Conservation (phyloP, 495 filamentous ascomycete species). For the Penicillium riverlandense region DNA sequence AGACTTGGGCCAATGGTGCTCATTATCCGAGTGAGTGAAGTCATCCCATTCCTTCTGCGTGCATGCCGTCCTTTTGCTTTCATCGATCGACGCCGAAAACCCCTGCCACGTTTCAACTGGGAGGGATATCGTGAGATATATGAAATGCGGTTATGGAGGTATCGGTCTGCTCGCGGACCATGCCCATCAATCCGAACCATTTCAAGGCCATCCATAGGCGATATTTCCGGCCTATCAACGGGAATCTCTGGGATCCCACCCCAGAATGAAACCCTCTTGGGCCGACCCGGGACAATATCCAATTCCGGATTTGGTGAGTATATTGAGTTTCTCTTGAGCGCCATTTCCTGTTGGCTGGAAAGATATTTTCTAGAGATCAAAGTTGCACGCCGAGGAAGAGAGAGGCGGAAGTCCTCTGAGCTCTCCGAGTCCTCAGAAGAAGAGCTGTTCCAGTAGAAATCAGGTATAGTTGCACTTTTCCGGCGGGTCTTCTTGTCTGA, state of each 20-base stretch:
- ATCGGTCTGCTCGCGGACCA: neutral
- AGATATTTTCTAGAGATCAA: conserved; percentile 3
- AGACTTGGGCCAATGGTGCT: conserved; percentile 67
- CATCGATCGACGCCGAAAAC: neutral
- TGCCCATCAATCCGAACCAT: neutral
- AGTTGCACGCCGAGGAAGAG: neutral
- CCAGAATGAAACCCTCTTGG: neutral
- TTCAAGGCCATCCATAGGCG: neutral
- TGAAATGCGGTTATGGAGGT: neutral
- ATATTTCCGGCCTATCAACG: neutral
- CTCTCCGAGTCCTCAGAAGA: neutral
- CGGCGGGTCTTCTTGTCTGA: neutral
- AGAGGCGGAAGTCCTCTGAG: conserved; percentile 2
- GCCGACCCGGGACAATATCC: neutral
- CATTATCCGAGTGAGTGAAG: conserved; percentile 51
- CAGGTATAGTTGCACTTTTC: neutral
- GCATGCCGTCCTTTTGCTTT: neutral
- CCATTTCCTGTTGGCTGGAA: conserved; percentile 4
- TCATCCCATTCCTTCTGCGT: conserved; percentile 4
- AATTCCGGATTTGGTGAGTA: neutral
- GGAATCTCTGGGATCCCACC: neutral
- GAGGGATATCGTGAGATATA: neutral
- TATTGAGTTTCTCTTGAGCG: neutral
- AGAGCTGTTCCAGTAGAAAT: neutral
- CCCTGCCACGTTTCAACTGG: neutral